Base-by-base conservation (phyloP, 2,329 filamentous ascomycete species). In the Cladosporium sp. region DNA sequence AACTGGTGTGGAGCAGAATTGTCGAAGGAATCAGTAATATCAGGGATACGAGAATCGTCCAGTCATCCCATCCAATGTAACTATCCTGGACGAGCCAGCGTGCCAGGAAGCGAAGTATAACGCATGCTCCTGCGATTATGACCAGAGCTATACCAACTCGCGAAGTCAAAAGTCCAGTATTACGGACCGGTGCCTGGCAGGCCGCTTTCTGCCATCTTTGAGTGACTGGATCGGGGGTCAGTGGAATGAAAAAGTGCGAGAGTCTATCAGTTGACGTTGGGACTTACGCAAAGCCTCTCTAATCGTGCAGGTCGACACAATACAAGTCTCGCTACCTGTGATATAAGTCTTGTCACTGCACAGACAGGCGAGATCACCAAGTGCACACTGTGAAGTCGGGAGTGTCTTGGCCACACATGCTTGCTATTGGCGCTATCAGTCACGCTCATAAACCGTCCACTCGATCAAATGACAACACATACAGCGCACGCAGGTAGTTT, bases 171-270 rank as follows among this genome's bases (percentile, higher is more conserved):
- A 23, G 23, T 16, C 56, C 56, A 43, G 32, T n/a, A 30, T 58
- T 16, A 2, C 56, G 32, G 10, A 58, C 23, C 3, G 56, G 56
- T 18, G 56, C 56, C 14, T 30, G 56, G 25, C 56, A 58, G 21
- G 56, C 36, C 13, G 18, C 39, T 25, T 58, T 58, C n/a, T 58
- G 56, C 56, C 56, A 58, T 30, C 30, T 46, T 58, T 58, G 56
- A 6, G 56, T 11, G 25, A 36, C 54, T 58, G 34, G 21, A n/a
- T 26, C 3, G 32, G 10, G 25, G 43, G 21, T 58, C 32, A 26
- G 34, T 39, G 11, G 18, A 1, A 2, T 5, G 13, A 16, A 16
- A 21, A 2, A 3, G 25, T 26, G 23, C 14, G 10, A 13, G 13
- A 13, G 13, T 30, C 53, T 14, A 25, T 8, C 2, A 23, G 7